phyloP scores from a whole-genome alignment of 2,329 filamentous ascomycete genomes.

The Eutypa lata region DNA sequence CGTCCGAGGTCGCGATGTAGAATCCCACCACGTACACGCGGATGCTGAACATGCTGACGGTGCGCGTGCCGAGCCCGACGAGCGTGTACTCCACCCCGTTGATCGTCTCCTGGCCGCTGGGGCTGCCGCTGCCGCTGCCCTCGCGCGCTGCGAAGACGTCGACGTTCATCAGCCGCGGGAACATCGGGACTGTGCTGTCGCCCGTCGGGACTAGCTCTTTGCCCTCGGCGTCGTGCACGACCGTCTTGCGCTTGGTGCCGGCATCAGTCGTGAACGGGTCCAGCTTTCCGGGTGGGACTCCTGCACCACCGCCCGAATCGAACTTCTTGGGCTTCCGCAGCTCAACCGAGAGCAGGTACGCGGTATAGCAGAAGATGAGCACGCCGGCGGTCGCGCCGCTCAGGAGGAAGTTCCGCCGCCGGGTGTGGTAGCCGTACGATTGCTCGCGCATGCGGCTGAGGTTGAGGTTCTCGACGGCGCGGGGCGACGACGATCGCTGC shows the following conservation, averaged over 20 bases:
- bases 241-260: constrained; percentile 52
- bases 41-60: constrained; percentile 84
- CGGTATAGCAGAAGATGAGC: constrained; percentile 49
- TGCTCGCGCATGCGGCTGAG: constrained; percentile 44
- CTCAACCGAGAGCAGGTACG: constrained; percentile 28
- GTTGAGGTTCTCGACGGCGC: constrained; percentile 47
- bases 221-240: constrained; percentile 65
- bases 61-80: constrained; percentile 81
- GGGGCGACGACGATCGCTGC: constrained; percentile 20
- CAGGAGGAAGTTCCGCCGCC: constrained; percentile 49
- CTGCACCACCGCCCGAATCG: constrained; percentile 43
- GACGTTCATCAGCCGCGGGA: constrained; percentile 70
- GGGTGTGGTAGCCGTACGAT: constrained; percentile 47
- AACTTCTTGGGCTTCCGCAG: constrained; percentile 45
- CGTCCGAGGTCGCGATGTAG: constrained; percentile 82
- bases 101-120: constrained; percentile 23
- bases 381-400: constrained; percentile 49
- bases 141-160: constrained; percentile 25
- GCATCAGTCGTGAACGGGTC: constrained; percentile 45
- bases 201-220: constrained; percentile 77
- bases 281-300: constrained; percentile 34
- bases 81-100: constrained; percentile 73
- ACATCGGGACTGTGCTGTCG: constrained; percentile 73
- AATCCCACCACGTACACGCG: constrained; percentile 94
- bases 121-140: constrained; percentile 13